These are phyloP conservation scores for Podospora pseudoanserina DNA, from an alignment of 495 filamentous ascomycete genomes.

Conservation along the genomic window DNA sequence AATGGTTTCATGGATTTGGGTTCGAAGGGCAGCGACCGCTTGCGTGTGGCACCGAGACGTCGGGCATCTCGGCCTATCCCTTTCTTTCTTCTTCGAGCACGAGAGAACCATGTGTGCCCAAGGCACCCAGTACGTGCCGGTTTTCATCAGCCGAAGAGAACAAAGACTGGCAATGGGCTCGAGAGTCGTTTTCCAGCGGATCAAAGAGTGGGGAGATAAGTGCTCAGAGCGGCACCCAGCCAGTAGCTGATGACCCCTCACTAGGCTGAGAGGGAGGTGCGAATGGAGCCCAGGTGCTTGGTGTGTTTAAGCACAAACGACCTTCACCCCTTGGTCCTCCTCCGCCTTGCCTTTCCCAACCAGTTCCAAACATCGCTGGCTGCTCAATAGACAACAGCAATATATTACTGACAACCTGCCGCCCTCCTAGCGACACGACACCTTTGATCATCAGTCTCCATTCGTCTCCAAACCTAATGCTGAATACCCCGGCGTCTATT, in stretches of 20 bases:
- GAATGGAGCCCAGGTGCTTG: neutral
- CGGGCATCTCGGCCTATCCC: neutral
- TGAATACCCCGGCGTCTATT: slow-evolving; percentile 6
- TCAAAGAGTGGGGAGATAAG: neutral
- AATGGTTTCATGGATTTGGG: neutral
- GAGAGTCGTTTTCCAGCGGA: neutral
- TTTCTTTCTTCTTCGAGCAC: neutral
- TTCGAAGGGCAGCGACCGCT: neutral
- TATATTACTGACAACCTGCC: neutral
- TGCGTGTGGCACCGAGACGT: slow-evolving; percentile 2
- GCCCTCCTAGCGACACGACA: neutral
- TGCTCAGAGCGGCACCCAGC: neutral
- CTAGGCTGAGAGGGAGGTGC: slow-evolving; percentile 3
- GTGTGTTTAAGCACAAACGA: neutral
- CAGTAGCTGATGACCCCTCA: neutral
- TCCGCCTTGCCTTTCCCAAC: neutral
- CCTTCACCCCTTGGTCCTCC: neutral
- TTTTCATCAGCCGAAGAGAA: neutral
- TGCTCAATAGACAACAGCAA: neutral
- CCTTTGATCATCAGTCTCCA: neutral
- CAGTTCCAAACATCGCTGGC: slow-evolving; percentile 1
- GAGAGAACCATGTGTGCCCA: neutral
- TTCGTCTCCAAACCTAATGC: neutral
- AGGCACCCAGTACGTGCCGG: neutral
- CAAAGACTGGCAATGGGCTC: neutral